Conservation (phyloP, 2,329 filamentous ascomycete genomes). For the Colletotrichum sojae region DNA sequence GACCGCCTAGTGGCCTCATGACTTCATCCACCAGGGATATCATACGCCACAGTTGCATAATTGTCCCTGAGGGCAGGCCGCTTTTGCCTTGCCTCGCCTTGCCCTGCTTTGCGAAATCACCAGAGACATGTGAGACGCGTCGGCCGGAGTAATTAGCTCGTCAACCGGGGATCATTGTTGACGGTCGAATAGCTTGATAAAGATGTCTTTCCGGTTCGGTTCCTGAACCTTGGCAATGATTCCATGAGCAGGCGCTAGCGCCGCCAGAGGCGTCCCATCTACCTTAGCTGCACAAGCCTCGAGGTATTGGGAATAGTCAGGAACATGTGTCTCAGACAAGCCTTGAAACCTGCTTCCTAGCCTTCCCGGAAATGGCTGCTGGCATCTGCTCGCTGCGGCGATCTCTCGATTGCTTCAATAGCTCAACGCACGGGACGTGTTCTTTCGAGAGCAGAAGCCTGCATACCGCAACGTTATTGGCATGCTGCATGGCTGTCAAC, state of each 20-base stretch:
- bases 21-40: slow-evolving; percentile 34
- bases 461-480: slow-evolving; percentile 27
- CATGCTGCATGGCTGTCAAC: slow-evolving; percentile 29
- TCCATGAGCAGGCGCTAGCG: slow-evolving; percentile 15
- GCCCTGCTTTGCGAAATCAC: slow-evolving; percentile 22
- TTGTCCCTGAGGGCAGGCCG: slow-evolving; percentile 17
- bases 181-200: slow-evolving; percentile 31
- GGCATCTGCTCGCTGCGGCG: slow-evolving; percentile 23
- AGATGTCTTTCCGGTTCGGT: slow-evolving; percentile 28
- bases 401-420: slow-evolving; percentile 12
- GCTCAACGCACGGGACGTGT: slow-evolving; percentile 20
- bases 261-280: slow-evolving; percentile 25
- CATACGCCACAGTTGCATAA: slow-evolving; percentile 35
- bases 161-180: slow-evolving; percentile 27
- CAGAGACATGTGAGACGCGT: slow-evolving; percentile 37
- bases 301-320: slow-evolving; percentile 40
- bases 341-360: slow-evolving; percentile 33
- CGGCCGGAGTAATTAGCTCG: slow-evolving; percentile 25
- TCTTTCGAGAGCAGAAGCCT: slow-evolving; percentile 14
- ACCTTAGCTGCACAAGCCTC: slow-evolving; percentile 28
- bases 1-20: slow-evolving; percentile 38
- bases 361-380: slow-evolving; percentile 22
- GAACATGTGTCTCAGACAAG: slow-evolving; percentile 40
- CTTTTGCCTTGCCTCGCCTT: neutral
- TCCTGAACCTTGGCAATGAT: slow-evolving; percentile 36